Base-by-base conservation (phyloP, 257 asterid species). In the Schizonepeta tenuifolia region DNA sequence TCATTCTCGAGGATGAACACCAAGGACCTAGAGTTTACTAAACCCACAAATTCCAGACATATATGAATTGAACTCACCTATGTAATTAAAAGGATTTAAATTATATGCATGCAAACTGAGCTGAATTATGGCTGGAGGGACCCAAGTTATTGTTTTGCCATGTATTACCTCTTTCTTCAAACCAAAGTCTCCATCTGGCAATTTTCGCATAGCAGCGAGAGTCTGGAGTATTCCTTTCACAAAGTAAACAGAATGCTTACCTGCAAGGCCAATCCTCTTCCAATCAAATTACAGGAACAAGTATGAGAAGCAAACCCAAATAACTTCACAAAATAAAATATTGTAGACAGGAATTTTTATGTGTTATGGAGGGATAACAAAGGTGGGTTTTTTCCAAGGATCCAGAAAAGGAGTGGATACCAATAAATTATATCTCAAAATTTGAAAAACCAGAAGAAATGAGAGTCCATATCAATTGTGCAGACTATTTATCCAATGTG, bases 171-270 rank as follows among this genome's bases (percentile, higher is more conserved):
- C 90, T 75, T 89, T 88, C 81, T 88, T 87, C 75, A 78, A 86
- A 58, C 89, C 80, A 56, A 92, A 88, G 81, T 90, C 97, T 80
- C 77, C 92, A 60, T 92, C 98, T 50, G 92, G 95, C 84, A 86
- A 72, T 78, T 86, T 84, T 76, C 90, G 88, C 93, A 95, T 85
- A 47, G 87, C 92, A 20, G 89, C 95, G 83, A 95, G 84, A 72
- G 78, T 88, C 71, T 73, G 72, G 50, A 95, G 91, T 31, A 89
- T 84, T 73, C 80, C 93, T 73, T 75, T 79, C 77, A 86, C 70
- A 74, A 90, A 82, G 79, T 82, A 71, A 62, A 87, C 82, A 14
- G 99, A 88, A 84, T 75, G 17, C 53, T 68, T 79, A 67, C 97
- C 99, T 94, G 86, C 84, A 78, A 75, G 22, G 46, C 60, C 72